Evolutionary conservation across 805 yeast species (phyloP), one percentile per base, ranked within the genome.

Genomic region (Torulaspora gathmanii): DNA sequence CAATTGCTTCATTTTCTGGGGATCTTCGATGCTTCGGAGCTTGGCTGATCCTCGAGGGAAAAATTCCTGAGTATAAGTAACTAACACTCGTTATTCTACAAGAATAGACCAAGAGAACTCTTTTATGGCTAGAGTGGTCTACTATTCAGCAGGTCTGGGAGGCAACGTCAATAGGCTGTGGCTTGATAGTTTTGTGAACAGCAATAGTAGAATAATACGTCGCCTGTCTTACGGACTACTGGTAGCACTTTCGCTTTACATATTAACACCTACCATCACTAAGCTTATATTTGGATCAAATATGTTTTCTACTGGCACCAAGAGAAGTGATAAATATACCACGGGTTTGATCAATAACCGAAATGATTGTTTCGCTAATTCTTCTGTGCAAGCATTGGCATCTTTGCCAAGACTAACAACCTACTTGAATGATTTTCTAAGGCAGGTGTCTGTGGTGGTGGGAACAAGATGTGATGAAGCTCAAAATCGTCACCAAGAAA

Each of bases 331-430:
- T 53, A 82, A 77, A 52, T 71, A 78, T 57, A 83, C 95, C 9
- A 87, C 93, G 0, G 97, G 97, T 2, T 69, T 91, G 36, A 73
- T 82, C 53, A 93, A 91, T 63, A 72, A 82, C 51, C 77, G 90
- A 48, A 86, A 87, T 53, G 96, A 89, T 62, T 91, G 99, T 64
- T 91, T 87, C 69, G 96, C 96, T 49, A 91, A 93, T 59, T 78
- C 95, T 6, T 81, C 90, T 1, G 58, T 93, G 15, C 99, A 91
- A 63, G 93, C 90, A 0, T 72, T 85, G 44, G 76, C 82, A 13
- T 67, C 88, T 0, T 60, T 83, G 13, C 82, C 86, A 0, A 74
- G 75, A 0, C 58, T 86, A 39, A 77, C 82, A 29, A 68, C 65
- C 3, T 85, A 86, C 54, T 61, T 85, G 49, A 80, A 63, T 41